Evolutionary conservation across 352 stramenopile species (phyloP), one percentile per base, ranked within the genome.

Genomic region (Phytophthora fragariae): DNA sequence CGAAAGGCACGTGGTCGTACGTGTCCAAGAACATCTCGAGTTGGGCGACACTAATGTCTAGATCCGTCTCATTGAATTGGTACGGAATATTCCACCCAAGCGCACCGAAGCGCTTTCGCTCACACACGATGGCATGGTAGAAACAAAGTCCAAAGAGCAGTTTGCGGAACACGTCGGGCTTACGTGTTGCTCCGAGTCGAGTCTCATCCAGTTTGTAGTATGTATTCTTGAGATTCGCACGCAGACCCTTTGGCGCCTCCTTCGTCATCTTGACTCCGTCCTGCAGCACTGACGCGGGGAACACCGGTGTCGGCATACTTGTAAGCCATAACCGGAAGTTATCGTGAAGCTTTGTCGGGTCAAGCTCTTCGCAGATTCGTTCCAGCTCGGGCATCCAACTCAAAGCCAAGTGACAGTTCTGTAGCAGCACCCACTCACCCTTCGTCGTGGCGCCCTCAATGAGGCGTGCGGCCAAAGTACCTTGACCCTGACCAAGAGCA

Each of bases 81-180:
- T 99, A 99, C 33, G 95, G 95, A 53, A 98, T 98, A 77, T 99
- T 99, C 97, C 97, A 99, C 21, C 97, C 97, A 0, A 99, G 77
- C 2, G 97, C 92, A 14, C 97, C 97, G 64, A 99, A 99, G 21
- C 97, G 92, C 69, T 97, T 95, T 31, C 97, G 90, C 80, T 99
- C 97, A 67, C 97, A 97, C 24, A 98, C 89, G 29, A 95, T 91
- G 8, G 96, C 96, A 62, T 98, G 93, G 80, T 92, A 97, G 74
- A 97, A 97, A 63, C 87, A 94, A 5, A 99, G 70, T 1, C 91
- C 96, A 67, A 99, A 99, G 17, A 99, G 81, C 8, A 99, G 73
- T 52, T 99, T 99, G 17, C 86, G 90, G 77, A 98, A 99, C 41
- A 92, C 84, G 3, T 90, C 72, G 1, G 95, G 95, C 65, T 97